Base-by-base conservation (phyloP, 768 basidiomycete genomes). In the Lactarius deliciosus region DNA sequence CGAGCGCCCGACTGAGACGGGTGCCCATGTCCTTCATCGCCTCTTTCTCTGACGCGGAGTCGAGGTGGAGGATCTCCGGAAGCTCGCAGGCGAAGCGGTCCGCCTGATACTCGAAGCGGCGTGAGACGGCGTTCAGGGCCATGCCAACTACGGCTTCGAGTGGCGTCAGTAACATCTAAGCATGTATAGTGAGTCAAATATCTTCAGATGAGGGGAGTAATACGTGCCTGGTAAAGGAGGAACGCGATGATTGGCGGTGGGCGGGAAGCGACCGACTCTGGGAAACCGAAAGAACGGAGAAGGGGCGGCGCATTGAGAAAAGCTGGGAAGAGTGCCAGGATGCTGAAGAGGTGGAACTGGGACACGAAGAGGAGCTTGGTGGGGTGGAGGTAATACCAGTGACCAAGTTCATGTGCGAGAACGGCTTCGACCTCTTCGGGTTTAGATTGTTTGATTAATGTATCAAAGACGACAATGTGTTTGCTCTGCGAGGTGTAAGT, bases 391-490 rank as follows among this genome's bases (percentile, higher is more conserved):
- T 87, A 87, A 74, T 90, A 92, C 95, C 96, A 98, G 79, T 98
- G 96, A 0, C 96, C 96, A 41, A 98, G 89, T 72, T 98, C 96
- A 76, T 98, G 96, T 0, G 94, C 88, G 53, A 98, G 85, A n/a
- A 99, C 94, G 38, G 97, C 96, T 72, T 98, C 96, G 34, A 99
- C 94, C 76, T 98, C 94, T 30, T 93, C 91, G 0, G 95, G 85
- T 72, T 88, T 86, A 76, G 86, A 90, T 73, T 98, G 87, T 74
- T 96, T 89, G 77, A 98, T 94, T 70, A 99, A 84, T 0, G 96
- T 98, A 72, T 99, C 97, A 73, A 94, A 99, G 74, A 99, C 91
- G 76, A 98, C 94, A 70, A 96, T 93, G 77, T 95, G 93, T 72
- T 95, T 95, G 79, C 88, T 91, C 90, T 92, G 69, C 25, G 41